Evolutionary conservation across 106 monocot species (phyloP), one percentile per base, ranked within the genome.

Genomic region (Phalaenopsis equestris): DNA sequence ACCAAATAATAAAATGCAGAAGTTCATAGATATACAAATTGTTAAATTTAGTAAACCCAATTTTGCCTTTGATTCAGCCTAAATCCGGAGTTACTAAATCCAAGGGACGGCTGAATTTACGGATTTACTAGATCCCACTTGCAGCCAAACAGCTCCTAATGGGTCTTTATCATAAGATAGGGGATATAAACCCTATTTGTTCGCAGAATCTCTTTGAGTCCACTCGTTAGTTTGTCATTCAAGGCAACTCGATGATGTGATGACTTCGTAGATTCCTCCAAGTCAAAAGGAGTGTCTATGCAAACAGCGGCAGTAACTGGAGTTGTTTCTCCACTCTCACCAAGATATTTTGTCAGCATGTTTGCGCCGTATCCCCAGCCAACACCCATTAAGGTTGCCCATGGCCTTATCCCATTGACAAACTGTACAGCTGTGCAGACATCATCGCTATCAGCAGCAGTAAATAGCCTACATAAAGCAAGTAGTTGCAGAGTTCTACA

Each of bases 401-500:
- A 90, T 43, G 98, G 93, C 77, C 98, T 86, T 47, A 80, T 42
- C 48, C 57, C 82, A 73, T 83, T 94, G 48, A 99, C 47, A 79
- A 88, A 94, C 30, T 83, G 85, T 52, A 99, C 61, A 80, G 86
- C 92, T 82, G 91, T 91, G 83, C 75, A 79, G 80, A 99, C 76
- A 93, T 95, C 98, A 82, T 99, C 98, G 80, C 98, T 99, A 81
- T 99, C 98, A 86, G 94, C 94, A 82, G 92, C 92, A 78, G 98
- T 94, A 91, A 99, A 99, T 86, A 99, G 90, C 94, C 98, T 99
- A 86, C 88, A 93, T 82, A 85, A 80, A 92, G 64, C 74, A 79
- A 77, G 49, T 68, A 78, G 48, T 75, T 81, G 56, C 83, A 42
- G 58, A 74, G 57, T 17, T 42, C 76, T 64, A 81, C 64, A 80